A percentile compares a stretch with the other conserved stretches of the same genome.
These are phyloP conservation scores for Litsea cubeba DNA, from an alignment of 164 flowering plant species.

Conservation along the genomic window DNA sequence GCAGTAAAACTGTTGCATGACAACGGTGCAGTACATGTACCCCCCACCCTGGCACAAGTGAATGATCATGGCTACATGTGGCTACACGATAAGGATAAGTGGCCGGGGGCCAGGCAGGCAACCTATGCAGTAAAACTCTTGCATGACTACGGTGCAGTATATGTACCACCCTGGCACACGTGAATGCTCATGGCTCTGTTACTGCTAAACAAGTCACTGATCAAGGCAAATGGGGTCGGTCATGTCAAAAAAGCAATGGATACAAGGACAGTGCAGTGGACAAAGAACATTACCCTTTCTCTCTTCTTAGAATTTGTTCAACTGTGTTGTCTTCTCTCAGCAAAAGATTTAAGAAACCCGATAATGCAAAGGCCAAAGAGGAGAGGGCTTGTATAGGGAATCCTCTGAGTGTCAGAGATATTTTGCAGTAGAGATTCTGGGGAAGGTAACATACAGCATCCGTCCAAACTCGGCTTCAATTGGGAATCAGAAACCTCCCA, in stretches of 20 bases:
- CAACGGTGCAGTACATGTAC: not conserved
- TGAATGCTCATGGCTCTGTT: too few species aligned
- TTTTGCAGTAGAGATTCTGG: not conserved
- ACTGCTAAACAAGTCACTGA: too few species aligned
- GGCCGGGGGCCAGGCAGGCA: too few species aligned
- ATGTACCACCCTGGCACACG: not conserved
- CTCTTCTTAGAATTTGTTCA: not conserved
- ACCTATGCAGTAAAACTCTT: too few species aligned
- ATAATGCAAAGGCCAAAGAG: slow-evolving; percentile 4
- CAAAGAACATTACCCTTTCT: not conserved
- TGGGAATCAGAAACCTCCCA: slow-evolving; percentile 21
- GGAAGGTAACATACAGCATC: not conserved
- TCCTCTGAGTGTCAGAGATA: not conserved
- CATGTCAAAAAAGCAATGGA: not conserved
- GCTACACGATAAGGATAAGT: too few species aligned
- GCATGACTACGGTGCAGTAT: not conserved
- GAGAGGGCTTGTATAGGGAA: not conserved
- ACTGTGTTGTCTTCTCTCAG: not conserved
- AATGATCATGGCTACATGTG: too few species aligned
- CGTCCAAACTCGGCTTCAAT: slow-evolving; percentile 5
- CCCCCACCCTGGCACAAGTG: not conserved
- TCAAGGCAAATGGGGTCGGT: too few species aligned
- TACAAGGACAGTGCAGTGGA: not conserved
- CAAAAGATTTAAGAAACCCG: not conserved
- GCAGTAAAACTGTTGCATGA: too few species aligned